Conservation (phyloP, 2,329 filamentous ascomycete genomes). For the Cucurbitaria berberidis region DNA sequence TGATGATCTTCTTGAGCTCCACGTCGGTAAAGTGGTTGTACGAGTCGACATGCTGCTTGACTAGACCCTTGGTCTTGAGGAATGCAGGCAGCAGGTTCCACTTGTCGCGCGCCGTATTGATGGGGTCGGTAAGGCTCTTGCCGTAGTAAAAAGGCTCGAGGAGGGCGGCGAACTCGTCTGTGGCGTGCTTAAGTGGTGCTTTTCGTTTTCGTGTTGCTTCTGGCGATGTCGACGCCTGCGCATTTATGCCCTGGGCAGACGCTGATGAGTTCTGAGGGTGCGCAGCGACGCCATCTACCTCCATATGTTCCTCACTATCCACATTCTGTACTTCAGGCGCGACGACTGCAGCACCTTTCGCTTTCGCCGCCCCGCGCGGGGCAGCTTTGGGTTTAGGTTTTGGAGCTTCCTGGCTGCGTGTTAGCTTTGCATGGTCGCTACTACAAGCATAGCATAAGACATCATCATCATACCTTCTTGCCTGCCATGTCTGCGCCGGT, state of each 20-base stretch:
- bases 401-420: conserved; percentile 29
- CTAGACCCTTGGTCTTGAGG: conserved; percentile 93
- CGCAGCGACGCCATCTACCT: conserved; percentile 12
- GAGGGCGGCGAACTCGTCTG: conserved; percentile 65
- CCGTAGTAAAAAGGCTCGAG: conserved; percentile 74
- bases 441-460: neutral
- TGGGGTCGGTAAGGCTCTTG: conserved; percentile 71
- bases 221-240: conserved; percentile 25
- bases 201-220: conserved; percentile 38
- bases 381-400: conserved; percentile 36
- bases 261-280: conserved; percentile 6
- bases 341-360: conserved; percentile 24
- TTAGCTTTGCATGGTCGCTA: conserved; percentile 10
- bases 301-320: conserved; percentile 14
- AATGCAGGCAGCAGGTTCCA: conserved; percentile 98
- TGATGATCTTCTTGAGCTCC: conserved; percentile 95
- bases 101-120: conserved; percentile 81
- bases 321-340: conserved; percentile 16
- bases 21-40: conserved; percentile 99
- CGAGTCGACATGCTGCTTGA: conserved; percentile 98
- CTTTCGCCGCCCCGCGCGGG: conserved; percentile 39
- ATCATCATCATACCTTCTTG: conserved; percentile 30
- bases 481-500: conserved; percentile 38
- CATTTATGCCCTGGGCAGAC: conserved; percentile 22
- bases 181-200: conserved; percentile 38